Conservation (phyloP, 306 rosid species). For the Herpetospermum pedunculosum region DNA sequence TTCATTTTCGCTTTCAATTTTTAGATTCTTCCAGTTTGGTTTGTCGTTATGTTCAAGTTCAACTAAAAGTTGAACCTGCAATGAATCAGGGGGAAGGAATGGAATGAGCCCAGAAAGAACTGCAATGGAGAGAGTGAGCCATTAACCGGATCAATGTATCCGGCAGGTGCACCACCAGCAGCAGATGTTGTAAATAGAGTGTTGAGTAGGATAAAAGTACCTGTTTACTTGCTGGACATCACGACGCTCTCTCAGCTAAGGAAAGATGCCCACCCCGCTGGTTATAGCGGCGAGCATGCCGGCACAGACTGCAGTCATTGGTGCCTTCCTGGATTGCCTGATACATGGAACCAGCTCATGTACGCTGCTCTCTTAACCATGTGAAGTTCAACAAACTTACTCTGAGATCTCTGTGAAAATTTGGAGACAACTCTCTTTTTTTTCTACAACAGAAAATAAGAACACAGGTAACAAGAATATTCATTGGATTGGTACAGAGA, state of each 20-base stretch:
- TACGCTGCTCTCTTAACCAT: conserved; percentile 47
- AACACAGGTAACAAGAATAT: background rate
- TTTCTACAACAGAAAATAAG: background rate
- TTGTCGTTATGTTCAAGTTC: background rate
- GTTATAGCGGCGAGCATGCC: conserved; percentile 38
- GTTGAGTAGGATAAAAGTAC: conserved; percentile 42
- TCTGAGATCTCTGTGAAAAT: background rate
- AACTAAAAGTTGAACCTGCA: background rate
- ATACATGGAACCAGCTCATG: conserved; percentile 90
- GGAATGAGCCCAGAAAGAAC: conserved; percentile 64
- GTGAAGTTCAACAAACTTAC: conserved; percentile 2
- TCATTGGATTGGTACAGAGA: conserved; percentile 3
- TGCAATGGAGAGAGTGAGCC: conserved; percentile 71
- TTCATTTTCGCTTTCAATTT: background rate
- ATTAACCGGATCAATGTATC: conserved; percentile 60
- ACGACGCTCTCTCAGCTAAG: conserved; percentile 78
- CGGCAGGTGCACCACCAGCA: conserved; percentile 74
- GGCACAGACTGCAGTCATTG: conserved; percentile 97
- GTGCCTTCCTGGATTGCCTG: conserved; percentile 96
- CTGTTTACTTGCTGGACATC: conserved; percentile 70
- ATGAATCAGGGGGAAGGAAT: conserved; percentile 57
- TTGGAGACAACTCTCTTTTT: conserved; percentile 1
- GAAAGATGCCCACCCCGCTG: conserved; percentile 87
- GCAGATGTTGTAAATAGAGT: conserved; percentile 43
- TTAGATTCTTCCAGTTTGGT: background rate